These are phyloP conservation scores for Umbelopsis ramanniana DNA, from an alignment of 192 early-diverging fungal species.

Conservation along the genomic window DNA sequence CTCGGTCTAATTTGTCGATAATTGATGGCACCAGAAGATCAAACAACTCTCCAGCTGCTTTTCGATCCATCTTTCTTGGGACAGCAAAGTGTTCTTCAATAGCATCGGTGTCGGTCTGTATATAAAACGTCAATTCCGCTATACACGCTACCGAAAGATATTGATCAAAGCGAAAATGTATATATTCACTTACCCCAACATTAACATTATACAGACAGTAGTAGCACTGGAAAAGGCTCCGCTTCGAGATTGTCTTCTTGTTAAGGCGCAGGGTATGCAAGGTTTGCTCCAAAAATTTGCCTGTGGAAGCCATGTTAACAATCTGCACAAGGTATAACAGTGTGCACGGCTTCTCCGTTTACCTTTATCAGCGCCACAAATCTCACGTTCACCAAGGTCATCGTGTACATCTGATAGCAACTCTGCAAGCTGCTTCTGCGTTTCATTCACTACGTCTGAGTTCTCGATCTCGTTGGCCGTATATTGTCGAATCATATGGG, in stretches of 20 bases:
- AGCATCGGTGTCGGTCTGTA: constrained; percentile 50
- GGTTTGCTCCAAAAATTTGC: constrained; percentile 15
- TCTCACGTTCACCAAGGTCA: constrained; percentile 61
- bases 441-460: neutral
- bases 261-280: neutral
- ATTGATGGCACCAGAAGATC: constrained; percentile 50
- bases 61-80: constrained; percentile 51
- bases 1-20: constrained; percentile 40
- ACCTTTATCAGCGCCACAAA: constrained; percentile 61
- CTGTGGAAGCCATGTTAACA: neutral
- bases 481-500: constrained; percentile 8
- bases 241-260: constrained; percentile 5
- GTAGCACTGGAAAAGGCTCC: constrained; percentile 67
- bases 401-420: constrained; percentile 58
- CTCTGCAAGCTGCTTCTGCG: constrained; percentile 31
- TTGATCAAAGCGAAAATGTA: neutral
- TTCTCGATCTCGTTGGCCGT: neutral
- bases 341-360: neutral
- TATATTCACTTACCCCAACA: constrained; percentile 53
- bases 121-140: neutral
- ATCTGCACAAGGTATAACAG: no score
- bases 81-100: constrained; percentile 58
- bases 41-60: constrained; percentile 59
- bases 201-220: constrained; percentile 66
- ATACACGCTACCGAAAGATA: neutral